Evolutionary conservation across 106 monocot genomes (phyloP).

Genomic region (Platanthera guangdongensis): DNA sequence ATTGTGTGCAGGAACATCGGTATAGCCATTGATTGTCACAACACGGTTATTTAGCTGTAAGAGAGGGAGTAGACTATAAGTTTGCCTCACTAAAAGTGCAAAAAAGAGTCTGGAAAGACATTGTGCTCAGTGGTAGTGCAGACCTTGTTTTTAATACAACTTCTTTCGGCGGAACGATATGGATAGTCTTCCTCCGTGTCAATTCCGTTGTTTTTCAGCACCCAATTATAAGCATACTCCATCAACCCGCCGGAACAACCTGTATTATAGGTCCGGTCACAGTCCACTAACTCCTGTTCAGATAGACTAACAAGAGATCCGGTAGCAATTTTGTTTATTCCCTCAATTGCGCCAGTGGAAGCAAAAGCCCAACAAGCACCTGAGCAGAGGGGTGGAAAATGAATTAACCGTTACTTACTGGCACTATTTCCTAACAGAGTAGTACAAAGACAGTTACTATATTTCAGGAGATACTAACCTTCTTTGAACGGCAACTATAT

Average conservation of each 20-base stretch:
- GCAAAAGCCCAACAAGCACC: constrained; percentile 99
- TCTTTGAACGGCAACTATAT: background rate
- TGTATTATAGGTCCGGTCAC: constrained; percentile 70
- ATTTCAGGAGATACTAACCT: background rate
- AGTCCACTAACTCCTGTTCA: constrained; percentile 90
- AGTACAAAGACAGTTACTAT: background rate
- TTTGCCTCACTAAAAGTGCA: background rate
- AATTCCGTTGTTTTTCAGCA: constrained; percentile 74
- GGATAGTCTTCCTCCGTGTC: constrained; percentile 91
- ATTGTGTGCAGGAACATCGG: constrained; percentile 66
- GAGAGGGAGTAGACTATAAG: background rate
- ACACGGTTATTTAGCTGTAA: constrained; percentile 49
- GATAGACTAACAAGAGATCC: constrained; percentile 90
- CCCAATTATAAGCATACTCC: constrained; percentile 93
- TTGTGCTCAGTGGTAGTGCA: background rate
- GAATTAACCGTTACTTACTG: background rate
- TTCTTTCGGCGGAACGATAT: constrained; percentile 42
- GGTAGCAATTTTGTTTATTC: constrained; percentile 88
- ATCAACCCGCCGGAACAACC: constrained; percentile 91
- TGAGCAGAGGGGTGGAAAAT: constrained; percentile 13
- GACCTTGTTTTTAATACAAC: constrained; percentile 76
- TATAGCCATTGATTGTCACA: constrained; percentile 89
- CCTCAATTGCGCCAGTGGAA: constrained; percentile 95
- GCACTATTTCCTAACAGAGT: background rate
- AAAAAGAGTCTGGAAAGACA: background rate